Evolutionary conservation across 305 asterid species (phyloP).

Genomic region (Ilex paraguariensis): DNA sequence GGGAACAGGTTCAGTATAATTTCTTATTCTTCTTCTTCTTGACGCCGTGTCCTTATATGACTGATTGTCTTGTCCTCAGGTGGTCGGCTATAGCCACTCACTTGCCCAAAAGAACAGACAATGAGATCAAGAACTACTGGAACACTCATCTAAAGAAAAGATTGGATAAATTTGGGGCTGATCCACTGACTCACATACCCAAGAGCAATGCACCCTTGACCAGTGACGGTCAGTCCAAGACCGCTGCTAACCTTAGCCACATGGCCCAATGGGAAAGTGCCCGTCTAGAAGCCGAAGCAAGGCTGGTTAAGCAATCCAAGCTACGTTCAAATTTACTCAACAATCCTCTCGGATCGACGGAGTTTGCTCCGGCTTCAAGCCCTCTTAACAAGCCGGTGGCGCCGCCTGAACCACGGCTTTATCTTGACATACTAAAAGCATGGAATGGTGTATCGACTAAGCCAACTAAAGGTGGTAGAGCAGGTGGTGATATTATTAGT

Average conservation of each 20-base stretch:
- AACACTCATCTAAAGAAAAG: conserved; percentile 81
- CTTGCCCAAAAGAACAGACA: conserved; percentile 75
- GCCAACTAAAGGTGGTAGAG: conserved; percentile 9
- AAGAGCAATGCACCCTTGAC: conserved; percentile 54
- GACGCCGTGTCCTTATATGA: too few relatives aligned
- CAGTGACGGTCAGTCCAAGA: conserved; percentile 52
- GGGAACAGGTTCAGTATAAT: conserved; percentile 60
- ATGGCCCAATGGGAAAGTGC: conserved; percentile 99
- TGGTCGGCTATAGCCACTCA: conserved; percentile 96
- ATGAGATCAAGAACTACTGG: conserved; percentile 83
- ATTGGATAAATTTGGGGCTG: conserved; percentile 73
- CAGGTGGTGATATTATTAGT: conserved; percentile 5
- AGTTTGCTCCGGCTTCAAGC: conserved; percentile 19
- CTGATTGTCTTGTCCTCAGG: conserved; percentile 34
- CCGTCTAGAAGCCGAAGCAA: conserved; percentile 85
- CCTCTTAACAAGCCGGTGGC: conserved; percentile 25
- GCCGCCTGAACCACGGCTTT: conserved; percentile 12
- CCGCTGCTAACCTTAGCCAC: conserved; percentile 80
- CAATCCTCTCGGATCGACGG: conserved; percentile 8
- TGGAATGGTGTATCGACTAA: conserved; percentile 46
- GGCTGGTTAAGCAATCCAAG: conserved; percentile 69
- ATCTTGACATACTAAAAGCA: conserved; percentile 55
- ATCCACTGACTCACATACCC: conserved; percentile 82
- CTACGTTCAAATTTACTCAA: conserved; percentile 41
- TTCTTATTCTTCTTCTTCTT: too few relatives aligned